phyloP scores from a whole-genome alignment of 192 early-diverging fungal genomes.

The Polychytrium aggregatum region DNA sequence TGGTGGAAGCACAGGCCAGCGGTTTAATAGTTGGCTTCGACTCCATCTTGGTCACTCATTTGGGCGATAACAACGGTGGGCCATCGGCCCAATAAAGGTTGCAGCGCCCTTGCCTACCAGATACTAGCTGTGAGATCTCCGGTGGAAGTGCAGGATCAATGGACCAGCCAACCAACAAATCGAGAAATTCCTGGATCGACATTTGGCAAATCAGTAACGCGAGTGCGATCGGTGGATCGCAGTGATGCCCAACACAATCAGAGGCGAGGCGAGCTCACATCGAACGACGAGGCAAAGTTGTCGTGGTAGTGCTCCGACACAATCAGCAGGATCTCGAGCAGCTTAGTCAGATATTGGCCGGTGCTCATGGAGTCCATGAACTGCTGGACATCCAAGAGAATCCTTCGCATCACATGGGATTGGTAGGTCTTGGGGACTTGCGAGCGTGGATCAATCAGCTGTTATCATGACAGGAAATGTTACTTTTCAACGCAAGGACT shows the following conservation, averaged over 20 bases:
- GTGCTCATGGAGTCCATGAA: slow-evolving; percentile 23
- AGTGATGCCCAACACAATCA: neutral
- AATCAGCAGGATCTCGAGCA: slow-evolving; percentile 20
- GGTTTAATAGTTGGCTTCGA: neutral
- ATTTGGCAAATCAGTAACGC: neutral
- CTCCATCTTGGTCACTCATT: neutral
- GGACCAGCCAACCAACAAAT: slow-evolving; percentile 61
- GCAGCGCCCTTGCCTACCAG: slow-evolving; percentile 21
- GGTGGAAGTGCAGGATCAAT: slow-evolving; percentile 38
- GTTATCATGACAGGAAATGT: neutral
- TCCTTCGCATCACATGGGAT: slow-evolving; percentile 1
- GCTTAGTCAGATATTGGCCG: slow-evolving; percentile 16
- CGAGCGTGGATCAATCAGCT: neutral
- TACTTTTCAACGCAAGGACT: neutral
- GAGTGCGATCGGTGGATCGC: neutral
- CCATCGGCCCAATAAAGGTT: neutral
- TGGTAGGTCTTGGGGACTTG: neutral
- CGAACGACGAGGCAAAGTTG: slow-evolving; percentile 17
- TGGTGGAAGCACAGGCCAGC: slow-evolving; percentile 7
- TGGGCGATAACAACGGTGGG: neutral
- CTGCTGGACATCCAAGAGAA: slow-evolving; percentile 17
- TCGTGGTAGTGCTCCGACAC: slow-evolving; percentile 19
- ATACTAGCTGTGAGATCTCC: slow-evolving; percentile 25
- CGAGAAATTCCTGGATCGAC: slow-evolving; percentile 30
- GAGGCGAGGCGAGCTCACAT: slow-evolving; percentile 3